phyloP scores from a whole-genome alignment of 108 stramenopile species.

The Skeletonema grethae region DNA sequence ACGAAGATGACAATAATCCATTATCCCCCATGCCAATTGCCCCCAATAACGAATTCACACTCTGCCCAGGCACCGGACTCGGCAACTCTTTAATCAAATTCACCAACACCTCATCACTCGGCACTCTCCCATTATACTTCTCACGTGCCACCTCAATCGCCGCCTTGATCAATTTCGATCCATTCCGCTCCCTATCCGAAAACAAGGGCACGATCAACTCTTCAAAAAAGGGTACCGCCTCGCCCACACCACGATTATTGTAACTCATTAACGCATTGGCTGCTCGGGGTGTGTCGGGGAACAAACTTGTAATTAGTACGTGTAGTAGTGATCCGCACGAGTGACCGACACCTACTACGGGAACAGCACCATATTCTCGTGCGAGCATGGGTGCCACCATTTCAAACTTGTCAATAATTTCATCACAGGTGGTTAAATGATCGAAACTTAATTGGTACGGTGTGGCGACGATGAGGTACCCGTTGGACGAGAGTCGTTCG shows the following conservation, averaged over 20 bases:
- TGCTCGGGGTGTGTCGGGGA: constrained; percentile 91
- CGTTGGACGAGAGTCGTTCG: constrained; percentile 78
- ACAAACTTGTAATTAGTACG: constrained; percentile 84
- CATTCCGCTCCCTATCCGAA: constrained; percentile 61
- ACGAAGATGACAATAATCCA: constrained; percentile 18
- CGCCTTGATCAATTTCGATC: constrained; percentile 43
- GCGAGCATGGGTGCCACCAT: constrained; percentile 73
- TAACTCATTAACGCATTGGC: constrained; percentile 89
- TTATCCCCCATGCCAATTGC: neutral
- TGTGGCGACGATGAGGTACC: constrained; percentile 92
- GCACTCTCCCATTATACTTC: constrained; percentile 20
- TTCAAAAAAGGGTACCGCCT: constrained; percentile 88
- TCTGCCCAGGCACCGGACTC: neutral
- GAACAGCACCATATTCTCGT: constrained; percentile 84
- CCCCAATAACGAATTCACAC: neutral
- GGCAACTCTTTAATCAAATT: neutral
- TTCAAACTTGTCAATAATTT: constrained; percentile 83
- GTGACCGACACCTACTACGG: constrained; percentile 94
- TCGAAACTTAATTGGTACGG: constrained; percentile 93
- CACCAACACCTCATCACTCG: neutral
- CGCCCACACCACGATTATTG: constrained; percentile 88
- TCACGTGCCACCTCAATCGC: constrained; percentile 44
- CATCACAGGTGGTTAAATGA: constrained; percentile 87
- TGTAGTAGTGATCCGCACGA: constrained; percentile 90
- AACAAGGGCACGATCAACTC: constrained; percentile 87